phyloP scores from a whole-genome alignment of 148 eudicot species.

The Silene uniflora region DNA sequence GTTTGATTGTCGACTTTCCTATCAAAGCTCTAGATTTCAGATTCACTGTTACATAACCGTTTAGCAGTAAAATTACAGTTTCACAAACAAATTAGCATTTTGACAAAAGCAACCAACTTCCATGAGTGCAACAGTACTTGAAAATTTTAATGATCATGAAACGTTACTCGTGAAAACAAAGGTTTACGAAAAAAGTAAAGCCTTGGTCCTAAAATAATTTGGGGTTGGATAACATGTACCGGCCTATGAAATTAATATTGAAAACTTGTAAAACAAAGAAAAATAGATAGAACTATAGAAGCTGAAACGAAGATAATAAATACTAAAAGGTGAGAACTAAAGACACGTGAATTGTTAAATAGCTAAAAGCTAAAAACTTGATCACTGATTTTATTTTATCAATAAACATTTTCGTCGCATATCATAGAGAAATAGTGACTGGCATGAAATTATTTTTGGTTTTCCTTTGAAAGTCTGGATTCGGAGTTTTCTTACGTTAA shows the following conservation, averaged over 20 bases:
- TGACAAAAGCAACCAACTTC: background rate
- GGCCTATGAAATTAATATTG: too few relatives aligned
- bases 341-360: background rate
- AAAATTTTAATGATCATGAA: background rate
- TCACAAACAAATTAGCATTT: background rate
- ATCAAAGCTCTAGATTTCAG: background rate
- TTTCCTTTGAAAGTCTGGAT: background rate
- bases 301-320: too few relatives aligned
- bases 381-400: background rate
- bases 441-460: too few relatives aligned
- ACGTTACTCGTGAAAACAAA: background rate
- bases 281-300: too few relatives aligned
- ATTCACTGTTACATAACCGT: background rate
- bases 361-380: background rate
- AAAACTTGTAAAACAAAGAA: too few relatives aligned
- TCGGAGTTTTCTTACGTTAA: background rate
- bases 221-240: too few relatives aligned
- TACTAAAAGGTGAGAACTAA: background rate
- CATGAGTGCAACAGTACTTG: background rate
- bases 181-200: background rate
- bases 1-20: background rate
- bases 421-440: too few relatives aligned
- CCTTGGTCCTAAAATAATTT: background rate
- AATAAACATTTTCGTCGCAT: too few relatives aligned
- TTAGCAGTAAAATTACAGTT: background rate